These are phyloP conservation scores for Sicyos baderoa DNA, from an alignment of 306 rosid genomes.

Conservation along the genomic window DNA sequence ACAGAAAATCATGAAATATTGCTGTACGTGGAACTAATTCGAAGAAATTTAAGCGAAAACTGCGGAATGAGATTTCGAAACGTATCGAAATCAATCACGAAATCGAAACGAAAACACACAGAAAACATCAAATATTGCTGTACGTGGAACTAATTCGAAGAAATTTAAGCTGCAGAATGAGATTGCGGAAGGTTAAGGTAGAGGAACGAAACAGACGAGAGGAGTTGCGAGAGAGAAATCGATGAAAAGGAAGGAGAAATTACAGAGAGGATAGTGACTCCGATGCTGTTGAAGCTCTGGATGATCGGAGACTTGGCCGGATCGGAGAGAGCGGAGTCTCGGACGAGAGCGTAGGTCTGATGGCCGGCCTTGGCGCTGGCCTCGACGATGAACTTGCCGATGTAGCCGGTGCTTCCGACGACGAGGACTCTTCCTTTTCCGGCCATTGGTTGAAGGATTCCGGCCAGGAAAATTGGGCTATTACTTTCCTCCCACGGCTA, in stretches of 20 bases:
- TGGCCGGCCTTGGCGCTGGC: constrained; percentile 7
- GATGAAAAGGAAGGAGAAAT: neutral
- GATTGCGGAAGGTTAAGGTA: neutral
- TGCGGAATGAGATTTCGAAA: too few species aligned
- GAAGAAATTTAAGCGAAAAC: too few species aligned
- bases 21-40: too few species aligned
- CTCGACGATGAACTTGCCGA: constrained; percentile 7
- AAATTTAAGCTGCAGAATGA: too few species aligned
- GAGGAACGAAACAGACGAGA: neutral
- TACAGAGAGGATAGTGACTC: constrained; percentile 6
- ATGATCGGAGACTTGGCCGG: constrained; percentile 1
- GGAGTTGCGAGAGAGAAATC: neutral
- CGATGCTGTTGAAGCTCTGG: neutral
- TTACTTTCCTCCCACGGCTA: too few species aligned
- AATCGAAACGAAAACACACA: too few species aligned
- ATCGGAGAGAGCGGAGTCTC: constrained; percentile 8
- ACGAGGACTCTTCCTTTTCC: neutral
- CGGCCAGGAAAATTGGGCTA: too few species aligned
- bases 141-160: too few species aligned
- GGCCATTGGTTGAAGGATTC: neutral
- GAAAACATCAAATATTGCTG: too few species aligned
- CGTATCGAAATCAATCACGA: too few species aligned
- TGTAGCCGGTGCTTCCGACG: constrained; percentile 12
- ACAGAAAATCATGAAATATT: too few species aligned
- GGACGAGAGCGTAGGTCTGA: constrained; percentile 2